These are phyloP conservation scores for Dioszegia hungarica DNA, from an alignment of 768 basidiomycete genomes.

Conservation along the genomic window DNA sequence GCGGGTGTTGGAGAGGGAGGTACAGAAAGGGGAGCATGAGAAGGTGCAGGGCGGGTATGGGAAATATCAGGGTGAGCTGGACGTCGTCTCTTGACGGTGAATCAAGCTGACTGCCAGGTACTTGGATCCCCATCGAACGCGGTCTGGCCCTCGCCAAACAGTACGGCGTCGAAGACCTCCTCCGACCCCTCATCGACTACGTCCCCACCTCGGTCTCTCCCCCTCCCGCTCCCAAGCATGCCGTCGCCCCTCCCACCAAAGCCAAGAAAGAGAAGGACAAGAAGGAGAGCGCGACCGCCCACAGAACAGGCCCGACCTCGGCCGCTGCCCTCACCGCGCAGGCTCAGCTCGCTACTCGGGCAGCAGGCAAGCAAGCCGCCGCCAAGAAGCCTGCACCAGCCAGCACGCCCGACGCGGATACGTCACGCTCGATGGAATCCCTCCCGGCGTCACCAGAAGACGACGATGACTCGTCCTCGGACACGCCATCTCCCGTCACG, in stretches of 20 bases:
- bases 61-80: conserved; percentile 88
- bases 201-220: conserved; percentile 80
- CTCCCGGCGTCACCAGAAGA: conserved; percentile 20
- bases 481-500: conserved; percentile 26
- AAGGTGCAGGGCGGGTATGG: conserved; percentile 99
- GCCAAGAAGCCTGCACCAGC: conserved; percentile 7
- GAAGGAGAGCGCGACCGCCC: conserved; percentile 22
- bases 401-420: conserved; percentile 32
- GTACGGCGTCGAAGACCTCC: conserved; percentile 79
- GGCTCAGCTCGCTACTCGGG: conserved; percentile 21
- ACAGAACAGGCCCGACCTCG: conserved; percentile 32
- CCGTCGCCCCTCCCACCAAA: conserved; percentile 63
- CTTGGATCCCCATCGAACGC: conserved; percentile 95
- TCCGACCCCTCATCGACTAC: conserved; percentile 93
- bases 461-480: conserved; percentile 26
- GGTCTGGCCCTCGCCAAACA: conserved; percentile 80
- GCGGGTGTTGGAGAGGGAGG: conserved; percentile 91
- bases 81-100: not conserved
- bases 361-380: conserved; percentile 7
- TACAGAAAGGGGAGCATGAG: conserved; percentile 97
- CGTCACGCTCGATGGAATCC: conserved; percentile 15
- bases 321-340: conserved; percentile 40
- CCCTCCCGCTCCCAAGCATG: conserved; percentile 84
- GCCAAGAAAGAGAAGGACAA: conserved; percentile 47
- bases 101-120: conserved; percentile 58